A percentile compares a stretch with the other conserved stretches of the same genome.
Conservation (phyloP, 306 rosid genomes). For the Cicer judaicum region DNA sequence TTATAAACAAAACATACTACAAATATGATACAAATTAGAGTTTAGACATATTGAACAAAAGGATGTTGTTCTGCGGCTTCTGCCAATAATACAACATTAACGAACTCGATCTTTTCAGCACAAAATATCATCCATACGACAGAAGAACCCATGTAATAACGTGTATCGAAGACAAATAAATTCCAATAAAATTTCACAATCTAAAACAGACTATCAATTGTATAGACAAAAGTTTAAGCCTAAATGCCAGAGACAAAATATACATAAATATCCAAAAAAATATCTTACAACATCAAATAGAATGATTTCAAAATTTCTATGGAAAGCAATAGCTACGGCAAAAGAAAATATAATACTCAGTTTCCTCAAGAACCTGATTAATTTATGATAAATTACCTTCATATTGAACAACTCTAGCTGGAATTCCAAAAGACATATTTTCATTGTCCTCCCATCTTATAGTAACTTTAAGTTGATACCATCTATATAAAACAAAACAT, state of each 20-base stretch:
- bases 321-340: neutral
- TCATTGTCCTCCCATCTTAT: slow-evolving; percentile 83
- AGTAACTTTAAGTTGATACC: slow-evolving; percentile 85
- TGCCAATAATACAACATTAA: neutral
- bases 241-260: neutral
- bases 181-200: neutral
- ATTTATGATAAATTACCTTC: slow-evolving; percentile 63
- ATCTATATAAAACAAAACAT: slow-evolving; percentile 53
- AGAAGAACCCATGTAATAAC: neutral
- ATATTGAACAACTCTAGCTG: slow-evolving; percentile 92
- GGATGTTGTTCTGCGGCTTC: neutral
- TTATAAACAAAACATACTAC: neutral
- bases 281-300: neutral
- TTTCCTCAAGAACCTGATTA: neutral
- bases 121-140: neutral
- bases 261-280: neutral
- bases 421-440: slow-evolving; percentile 64
- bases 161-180: neutral
- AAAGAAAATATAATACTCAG: neutral
- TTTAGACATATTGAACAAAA: neutral
- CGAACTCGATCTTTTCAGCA: neutral
- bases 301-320: slow-evolving; percentile 1
- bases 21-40: neutral
- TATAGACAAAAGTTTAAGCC: neutral
- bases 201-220: neutral